phyloP scores from a whole-genome alignment of 2,329 filamentous ascomycete species.

The Cordyceps cateniannulata region DNA sequence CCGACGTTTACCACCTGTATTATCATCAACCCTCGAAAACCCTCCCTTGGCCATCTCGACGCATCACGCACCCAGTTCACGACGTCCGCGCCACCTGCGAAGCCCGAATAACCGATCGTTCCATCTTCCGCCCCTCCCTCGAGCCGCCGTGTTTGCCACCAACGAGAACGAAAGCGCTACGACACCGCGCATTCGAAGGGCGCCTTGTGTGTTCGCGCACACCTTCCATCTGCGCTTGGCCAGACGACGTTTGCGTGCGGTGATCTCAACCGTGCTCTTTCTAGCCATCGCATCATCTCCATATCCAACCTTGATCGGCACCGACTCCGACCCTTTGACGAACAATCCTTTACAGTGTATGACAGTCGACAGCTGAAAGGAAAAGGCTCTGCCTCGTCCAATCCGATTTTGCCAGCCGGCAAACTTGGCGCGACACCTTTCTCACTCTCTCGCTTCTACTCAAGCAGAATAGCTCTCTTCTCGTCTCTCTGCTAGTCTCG shows the following conservation, averaged over 20 bases:
- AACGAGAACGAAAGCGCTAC: background rate
- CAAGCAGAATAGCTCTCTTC: too few species aligned
- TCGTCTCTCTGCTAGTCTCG: background rate
- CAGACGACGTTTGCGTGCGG: too few species aligned
- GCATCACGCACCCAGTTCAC: conserved; percentile 6
- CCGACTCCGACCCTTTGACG: conserved; percentile 3
- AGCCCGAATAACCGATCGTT: background rate
- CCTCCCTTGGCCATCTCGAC: conserved; percentile 7
- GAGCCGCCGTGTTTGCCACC: background rate
- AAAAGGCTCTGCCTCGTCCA: conserved; percentile 11
- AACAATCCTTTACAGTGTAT: conserved; percentile 11
- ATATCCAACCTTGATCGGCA: background rate
- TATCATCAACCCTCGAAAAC: conserved; percentile 10
- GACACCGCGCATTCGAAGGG: too few species aligned
- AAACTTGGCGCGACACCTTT: conserved; percentile 12
- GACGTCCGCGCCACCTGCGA: conserved; percentile 3
- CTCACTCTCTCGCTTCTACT: background rate
- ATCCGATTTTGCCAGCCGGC: conserved; percentile 12
- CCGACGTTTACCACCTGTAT: conserved; percentile 3
- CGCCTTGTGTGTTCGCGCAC: too few species aligned
- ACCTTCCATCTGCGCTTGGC: background rate
- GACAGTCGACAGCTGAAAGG: conserved; percentile 13
- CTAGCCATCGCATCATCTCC: background rate
- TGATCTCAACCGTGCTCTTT: background rate
- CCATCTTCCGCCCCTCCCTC: background rate